Percentiles rank a stretch among this genome's conserved stretches.
Conservation (phyloP, 2,329 filamentous ascomycete species). For the Colletotrichum sp. region DNA sequence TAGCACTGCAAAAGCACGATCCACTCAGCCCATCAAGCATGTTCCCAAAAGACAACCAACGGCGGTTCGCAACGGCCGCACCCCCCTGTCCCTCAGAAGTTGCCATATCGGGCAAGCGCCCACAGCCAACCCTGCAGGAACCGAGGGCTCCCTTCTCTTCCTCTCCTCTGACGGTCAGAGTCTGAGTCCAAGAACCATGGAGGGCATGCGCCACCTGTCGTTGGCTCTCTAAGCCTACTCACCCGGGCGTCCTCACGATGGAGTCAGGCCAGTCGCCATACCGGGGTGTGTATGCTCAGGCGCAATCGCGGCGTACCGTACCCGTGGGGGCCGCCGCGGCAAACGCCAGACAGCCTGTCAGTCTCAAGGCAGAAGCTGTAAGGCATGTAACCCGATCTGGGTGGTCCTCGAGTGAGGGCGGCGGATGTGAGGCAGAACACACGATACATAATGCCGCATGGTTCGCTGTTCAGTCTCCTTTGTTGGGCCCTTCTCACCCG, state of each 20-base stretch:
- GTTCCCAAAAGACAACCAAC: neutral
- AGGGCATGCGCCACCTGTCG: neutral
- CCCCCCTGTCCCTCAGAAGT: neutral
- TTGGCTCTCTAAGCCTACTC: neutral
- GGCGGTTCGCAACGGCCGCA: neutral
- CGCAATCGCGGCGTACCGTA: neutral
- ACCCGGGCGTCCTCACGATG: slow-evolving; percentile 6
- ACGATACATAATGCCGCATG: slow-evolving; percentile 14
- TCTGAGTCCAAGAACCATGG: neutral
- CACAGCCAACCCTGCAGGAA: slow-evolving; percentile 2
- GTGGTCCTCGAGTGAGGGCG: neutral
- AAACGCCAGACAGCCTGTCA: neutral
- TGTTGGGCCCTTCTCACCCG: neutral
- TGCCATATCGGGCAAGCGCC: slow-evolving; percentile 16
- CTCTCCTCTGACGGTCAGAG: neutral
- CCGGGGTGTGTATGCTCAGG: neutral
- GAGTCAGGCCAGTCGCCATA: neutral
- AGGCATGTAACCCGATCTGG: neutral
- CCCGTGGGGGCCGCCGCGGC: neutral
- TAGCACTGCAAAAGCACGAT: neutral
- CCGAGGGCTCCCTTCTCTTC: neutral
- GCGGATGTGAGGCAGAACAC: neutral
- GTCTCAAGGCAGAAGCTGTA: neutral
- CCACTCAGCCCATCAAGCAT: neutral
- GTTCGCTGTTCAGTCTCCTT: neutral